Conservation (phyloP, 2,329 filamentous ascomycete species). For the Colletotrichum lini region DNA sequence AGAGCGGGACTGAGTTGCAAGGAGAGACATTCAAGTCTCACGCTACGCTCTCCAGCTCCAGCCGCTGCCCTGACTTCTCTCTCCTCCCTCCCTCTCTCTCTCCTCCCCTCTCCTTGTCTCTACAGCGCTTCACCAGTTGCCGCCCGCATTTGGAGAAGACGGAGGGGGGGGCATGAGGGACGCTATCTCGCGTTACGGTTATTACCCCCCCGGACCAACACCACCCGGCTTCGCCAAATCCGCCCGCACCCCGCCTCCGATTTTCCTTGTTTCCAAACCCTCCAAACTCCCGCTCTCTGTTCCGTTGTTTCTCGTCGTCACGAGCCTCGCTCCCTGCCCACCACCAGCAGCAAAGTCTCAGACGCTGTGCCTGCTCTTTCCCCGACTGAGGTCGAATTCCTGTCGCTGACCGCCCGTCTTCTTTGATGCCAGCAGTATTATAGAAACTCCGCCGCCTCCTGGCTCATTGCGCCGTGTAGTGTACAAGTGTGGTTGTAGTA, state of each 20-base stretch:
- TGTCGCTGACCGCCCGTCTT: slow-evolving; percentile 37
- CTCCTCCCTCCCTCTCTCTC: neutral
- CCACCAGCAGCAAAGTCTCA: neutral
- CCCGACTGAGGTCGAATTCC: slow-evolving; percentile 9
- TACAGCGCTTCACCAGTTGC: slow-evolving; percentile 28
- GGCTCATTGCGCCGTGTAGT: slow-evolving; percentile 58
- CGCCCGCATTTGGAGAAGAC: slow-evolving; percentile 39
- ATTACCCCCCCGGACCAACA: slow-evolving; percentile 32
- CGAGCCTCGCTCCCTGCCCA: slow-evolving; percentile 16
- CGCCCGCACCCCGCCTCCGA: slow-evolving; percentile 37
- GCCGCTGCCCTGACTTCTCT: slow-evolving; percentile 7
- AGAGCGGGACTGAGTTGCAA: slow-evolving; percentile 16
- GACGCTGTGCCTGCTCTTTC: neutral
- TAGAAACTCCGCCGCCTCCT: slow-evolving; percentile 51
- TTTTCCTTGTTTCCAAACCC: slow-evolving; percentile 37
- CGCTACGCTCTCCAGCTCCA: slow-evolving; percentile 20
- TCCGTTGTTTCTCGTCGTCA: slow-evolving; percentile 32
- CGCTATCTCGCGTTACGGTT: neutral
- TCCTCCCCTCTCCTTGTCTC: slow-evolving; percentile 25
- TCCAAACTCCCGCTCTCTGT: slow-evolving; percentile 30
- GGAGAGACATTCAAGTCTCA: slow-evolving; percentile 38
- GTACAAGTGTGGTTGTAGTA: slow-evolving; percentile 60
- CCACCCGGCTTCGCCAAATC: slow-evolving; percentile 35
- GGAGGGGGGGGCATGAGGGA: slow-evolving; percentile 15
- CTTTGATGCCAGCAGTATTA: slow-evolving; percentile 49